Conservation (phyloP, 345 rosid species). For the Cardamine occulta region DNA sequence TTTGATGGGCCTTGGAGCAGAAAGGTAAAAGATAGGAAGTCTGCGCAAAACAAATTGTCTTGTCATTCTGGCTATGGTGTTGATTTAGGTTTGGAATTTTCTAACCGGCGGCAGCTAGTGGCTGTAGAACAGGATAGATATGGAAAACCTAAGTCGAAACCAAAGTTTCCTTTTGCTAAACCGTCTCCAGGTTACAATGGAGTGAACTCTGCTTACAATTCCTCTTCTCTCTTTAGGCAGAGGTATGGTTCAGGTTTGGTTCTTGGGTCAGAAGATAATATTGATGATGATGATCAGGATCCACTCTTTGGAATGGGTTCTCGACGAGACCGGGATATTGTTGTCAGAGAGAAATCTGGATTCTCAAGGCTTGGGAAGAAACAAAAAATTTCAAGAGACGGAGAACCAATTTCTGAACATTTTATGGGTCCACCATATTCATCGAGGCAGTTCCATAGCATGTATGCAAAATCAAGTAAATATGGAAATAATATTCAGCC, state of each 20-base stretch:
- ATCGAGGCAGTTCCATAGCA: conserved; percentile 52
- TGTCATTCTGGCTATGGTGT: conserved; percentile 49
- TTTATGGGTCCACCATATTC: conserved; percentile 61
- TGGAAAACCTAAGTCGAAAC: conserved; percentile 66
- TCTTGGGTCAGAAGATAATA: conserved; percentile 55
- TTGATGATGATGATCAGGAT: conserved; percentile 59
- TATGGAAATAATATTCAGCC: conserved; percentile 52
- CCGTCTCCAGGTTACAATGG: conserved; percentile 52
- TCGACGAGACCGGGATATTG: conserved; percentile 51
- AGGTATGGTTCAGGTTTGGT: conserved; percentile 54
- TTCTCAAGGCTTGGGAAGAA: conserved; percentile 59
- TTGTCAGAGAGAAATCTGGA: conserved; percentile 51
- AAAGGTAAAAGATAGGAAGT: conserved; percentile 62
- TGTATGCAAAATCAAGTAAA: conserved; percentile 49
- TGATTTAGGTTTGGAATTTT: conserved; percentile 55
- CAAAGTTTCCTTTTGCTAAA: conserved; percentile 53
- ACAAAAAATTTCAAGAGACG: conserved; percentile 51
- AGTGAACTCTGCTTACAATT: conserved; percentile 52
- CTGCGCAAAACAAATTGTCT: conserved; percentile 46
- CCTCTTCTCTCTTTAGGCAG: conserved; percentile 51
- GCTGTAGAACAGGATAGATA: conserved; percentile 52
- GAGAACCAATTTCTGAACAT: conserved; percentile 51
- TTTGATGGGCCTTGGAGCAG: conserved; percentile 65
- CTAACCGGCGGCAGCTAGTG: conserved; percentile 48
- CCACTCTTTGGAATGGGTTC: conserved; percentile 67